A percentile compares a stretch with the other conserved stretches of the same genome.
phyloP scores from a whole-genome alignment of 345 rosid genomes.

The Linum tenue region DNA sequence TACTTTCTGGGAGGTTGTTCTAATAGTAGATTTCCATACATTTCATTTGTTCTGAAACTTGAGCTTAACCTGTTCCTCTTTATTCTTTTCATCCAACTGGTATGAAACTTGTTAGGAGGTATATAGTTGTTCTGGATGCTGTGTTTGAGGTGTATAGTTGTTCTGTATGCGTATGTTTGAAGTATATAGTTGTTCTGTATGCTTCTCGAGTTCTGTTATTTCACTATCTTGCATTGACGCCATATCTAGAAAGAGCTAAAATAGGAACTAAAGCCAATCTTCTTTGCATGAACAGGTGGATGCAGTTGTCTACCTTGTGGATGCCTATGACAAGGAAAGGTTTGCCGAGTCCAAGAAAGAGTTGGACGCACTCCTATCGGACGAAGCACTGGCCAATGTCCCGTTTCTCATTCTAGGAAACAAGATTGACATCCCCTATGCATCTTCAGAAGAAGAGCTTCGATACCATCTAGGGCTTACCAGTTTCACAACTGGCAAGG shows the following conservation, averaged over 20 bases:
- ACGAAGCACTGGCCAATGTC: constrained; percentile 39
- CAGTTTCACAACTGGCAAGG: constrained; percentile 51
- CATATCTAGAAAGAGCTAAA: not conserved
- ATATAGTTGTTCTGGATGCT: not conserved
- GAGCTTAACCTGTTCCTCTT: not conserved
- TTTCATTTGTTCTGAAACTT: not conserved
- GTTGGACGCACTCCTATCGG: constrained; percentile 48
- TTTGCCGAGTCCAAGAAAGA: constrained; percentile 50
- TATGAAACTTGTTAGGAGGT: not conserved
- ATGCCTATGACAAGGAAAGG: constrained; percentile 53
- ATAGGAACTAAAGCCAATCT: not conserved
- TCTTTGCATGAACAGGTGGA: constrained; percentile 30
- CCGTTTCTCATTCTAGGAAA: constrained; percentile 53
- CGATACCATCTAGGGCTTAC: constrained; percentile 40
- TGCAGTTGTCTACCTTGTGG: constrained; percentile 54
- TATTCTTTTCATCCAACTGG: not conserved
- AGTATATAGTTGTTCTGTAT: not conserved
- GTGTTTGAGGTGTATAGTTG: not conserved
- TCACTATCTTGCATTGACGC: not conserved
- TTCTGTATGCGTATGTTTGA: not conserved
- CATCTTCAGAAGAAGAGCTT: constrained; percentile 49
- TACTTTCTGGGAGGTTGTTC: constrained; percentile 23
- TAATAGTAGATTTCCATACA: constrained; percentile 32
- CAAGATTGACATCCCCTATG: constrained; percentile 52
- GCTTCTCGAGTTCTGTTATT: not conserved